Conservation (phyloP, 768 basidiomycete genomes). For the Rhodotorula paludigena region DNA sequence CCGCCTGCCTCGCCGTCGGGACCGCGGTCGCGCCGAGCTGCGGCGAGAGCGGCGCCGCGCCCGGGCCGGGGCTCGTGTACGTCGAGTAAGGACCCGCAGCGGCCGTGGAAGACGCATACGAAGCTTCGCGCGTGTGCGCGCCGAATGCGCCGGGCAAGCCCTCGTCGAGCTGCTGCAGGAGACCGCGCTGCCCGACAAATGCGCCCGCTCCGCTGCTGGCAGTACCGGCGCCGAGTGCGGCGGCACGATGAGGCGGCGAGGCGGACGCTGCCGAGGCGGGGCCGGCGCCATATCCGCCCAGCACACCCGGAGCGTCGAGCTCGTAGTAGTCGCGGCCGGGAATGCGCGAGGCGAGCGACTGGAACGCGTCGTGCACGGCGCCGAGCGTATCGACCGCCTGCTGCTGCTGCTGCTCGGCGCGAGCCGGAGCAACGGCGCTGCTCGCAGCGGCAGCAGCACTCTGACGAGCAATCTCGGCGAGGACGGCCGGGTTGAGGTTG, state of each 20-base stretch:
- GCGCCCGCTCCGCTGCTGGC: neutral
- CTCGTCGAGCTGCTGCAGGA: constrained; percentile 6
- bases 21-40: neutral
- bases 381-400: no score
- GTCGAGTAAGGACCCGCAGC: neutral
- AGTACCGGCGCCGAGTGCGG: neutral
- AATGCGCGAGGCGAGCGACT: constrained; percentile 59
- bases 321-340: constrained; percentile 17
- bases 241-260: neutral
- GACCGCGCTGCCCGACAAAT: neutral
- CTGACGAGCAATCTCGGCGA: constrained; percentile 39
- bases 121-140: neutral
- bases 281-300: no score
- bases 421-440: no score
- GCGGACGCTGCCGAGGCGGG: neutral
- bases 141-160: neutral
- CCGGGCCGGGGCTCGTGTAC: neutral
- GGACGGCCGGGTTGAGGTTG: constrained; percentile 30
- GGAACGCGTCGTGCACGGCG: constrained; percentile 73
- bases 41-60: neutral
- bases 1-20: constrained; percentile 7
- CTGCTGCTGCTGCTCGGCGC: no score
- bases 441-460: neutral
- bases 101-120: neutral
- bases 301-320: neutral